Evolutionary conservation across 2,329 filamentous ascomycete genomes (phyloP).

Genomic region (Venturia effusa): DNA sequence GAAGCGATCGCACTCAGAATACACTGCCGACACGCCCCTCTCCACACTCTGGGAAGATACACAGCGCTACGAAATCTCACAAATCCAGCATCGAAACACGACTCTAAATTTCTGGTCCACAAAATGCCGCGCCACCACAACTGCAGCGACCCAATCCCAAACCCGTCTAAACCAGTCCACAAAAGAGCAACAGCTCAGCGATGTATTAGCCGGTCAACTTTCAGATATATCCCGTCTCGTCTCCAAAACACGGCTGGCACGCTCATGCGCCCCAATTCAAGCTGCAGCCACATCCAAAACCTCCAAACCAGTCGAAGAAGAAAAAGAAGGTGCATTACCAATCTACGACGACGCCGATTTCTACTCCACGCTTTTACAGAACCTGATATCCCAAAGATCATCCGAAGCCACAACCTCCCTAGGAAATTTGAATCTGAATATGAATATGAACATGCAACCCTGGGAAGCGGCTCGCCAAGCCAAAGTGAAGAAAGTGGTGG

Average conservation of each 20-base stretch:
- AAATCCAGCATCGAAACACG: constrained; percentile 52
- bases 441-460: constrained; percentile 22
- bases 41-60: constrained; percentile 64
- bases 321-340: constrained; percentile 16
- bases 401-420: constrained; percentile 42
- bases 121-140: constrained; percentile 56
- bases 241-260: constrained; percentile 57
- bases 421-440: constrained; percentile 23
- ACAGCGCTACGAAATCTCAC: constrained; percentile 50
- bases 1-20: constrained; percentile 46
- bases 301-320: constrained; percentile 33
- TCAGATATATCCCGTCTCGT: constrained; percentile 54
- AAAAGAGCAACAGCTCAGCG: constrained; percentile 51
- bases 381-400: constrained; percentile 82
- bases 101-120: constrained; percentile 84
- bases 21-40: constrained; percentile 46
- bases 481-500: constrained; percentile 77
- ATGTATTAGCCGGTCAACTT: constrained; percentile 59
- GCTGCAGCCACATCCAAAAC: constrained; percentile 43
- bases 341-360: constrained; percentile 94
- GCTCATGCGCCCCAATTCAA: constrained; percentile 67
- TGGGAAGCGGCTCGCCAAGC: constrained; percentile 63
- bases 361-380: constrained; percentile 85
- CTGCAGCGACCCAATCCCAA: constrained; percentile 40
- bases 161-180: constrained; percentile 48